Base-by-base conservation (phyloP, 306 rosid genomes). In the Ormosia semicastrata region DNA sequence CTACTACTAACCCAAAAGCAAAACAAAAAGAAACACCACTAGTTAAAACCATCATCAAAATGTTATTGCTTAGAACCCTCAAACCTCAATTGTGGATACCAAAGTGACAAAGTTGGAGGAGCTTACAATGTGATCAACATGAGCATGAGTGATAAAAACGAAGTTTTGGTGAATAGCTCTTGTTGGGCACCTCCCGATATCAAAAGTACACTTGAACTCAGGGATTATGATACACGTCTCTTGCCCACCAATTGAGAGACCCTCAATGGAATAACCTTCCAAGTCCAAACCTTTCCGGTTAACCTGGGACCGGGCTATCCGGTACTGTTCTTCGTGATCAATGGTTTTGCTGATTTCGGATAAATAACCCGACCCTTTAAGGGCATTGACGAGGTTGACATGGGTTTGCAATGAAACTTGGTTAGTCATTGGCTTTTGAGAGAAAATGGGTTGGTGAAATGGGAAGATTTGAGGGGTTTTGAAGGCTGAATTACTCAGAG, bases 81-180 rank as follows among this genome's bases (percentile, higher is more conserved):
- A 24, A 24, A 24, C 24, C 24, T 24, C 24, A 24, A 24, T 24
- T 24, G 24, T 24, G 24, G 24, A 24, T 24, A 24, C 24, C 24
- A 24, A 24, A 24, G 41, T 39, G 11, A 43, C 4, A 39, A 53
- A 7, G 41, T 7, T 4, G 58, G 6, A 72, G 75, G 13, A 87
- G 75, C 96, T 86, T 87, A 95, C 99, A 93, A 95, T 95, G 86
- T 93, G 99, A 81, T 95, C 99, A 81, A 95, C 98, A 80, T 95
- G 99, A 79, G 94, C 99, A 85, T 95, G 97, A 86, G 99, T 95
- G 63, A 95, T 90, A 46, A 89, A 95, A 18, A 93, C 81, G 46
- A 92, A 93, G 47, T 93, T 93, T 65, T 93, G 99, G 36, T 95
- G 95, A 88, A 92, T 90, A 2, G 99, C 97, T 76, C 98, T 87